Evolutionary conservation across 768 basidiomycete species (phyloP).

Genomic region (Rhodocollybia butyracea): DNA sequence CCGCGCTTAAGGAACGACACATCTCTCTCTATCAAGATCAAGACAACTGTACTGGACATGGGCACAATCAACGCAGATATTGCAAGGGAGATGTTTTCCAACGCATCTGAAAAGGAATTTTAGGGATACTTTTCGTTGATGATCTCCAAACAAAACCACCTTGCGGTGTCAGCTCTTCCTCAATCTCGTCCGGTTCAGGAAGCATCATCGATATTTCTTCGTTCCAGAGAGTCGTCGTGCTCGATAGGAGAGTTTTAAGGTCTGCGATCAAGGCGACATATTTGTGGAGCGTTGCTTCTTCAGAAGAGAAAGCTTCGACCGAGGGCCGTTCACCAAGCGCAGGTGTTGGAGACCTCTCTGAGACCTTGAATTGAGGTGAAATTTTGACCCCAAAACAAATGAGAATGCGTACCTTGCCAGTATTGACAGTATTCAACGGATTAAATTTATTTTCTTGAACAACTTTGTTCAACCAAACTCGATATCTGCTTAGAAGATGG

Average conservation of each 20-base stretch:
- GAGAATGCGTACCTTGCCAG: slow-evolving; percentile 29
- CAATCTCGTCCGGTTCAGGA: slow-evolving; percentile 39
- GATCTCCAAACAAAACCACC: slow-evolving; percentile 35
- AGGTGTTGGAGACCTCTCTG: slow-evolving; percentile 47
- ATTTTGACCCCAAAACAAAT: too few species aligned
- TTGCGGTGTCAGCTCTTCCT: slow-evolving; percentile 39
- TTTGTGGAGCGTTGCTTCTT: slow-evolving; percentile 64
- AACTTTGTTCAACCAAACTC: slow-evolving; percentile 67
- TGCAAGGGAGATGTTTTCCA: slow-evolving; percentile 48
- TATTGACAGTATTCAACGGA: background rate
- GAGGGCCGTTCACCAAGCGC: slow-evolving; percentile 44
- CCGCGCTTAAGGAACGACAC: slow-evolving; percentile 80
- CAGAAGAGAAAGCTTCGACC: slow-evolving; percentile 53
- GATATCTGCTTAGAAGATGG: slow-evolving; percentile 85
- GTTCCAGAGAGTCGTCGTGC: slow-evolving; percentile 59
- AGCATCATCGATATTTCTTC: slow-evolving; percentile 64
- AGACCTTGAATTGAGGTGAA: too few species aligned
- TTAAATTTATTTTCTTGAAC: slow-evolving; percentile 34
- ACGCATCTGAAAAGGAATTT: slow-evolving; percentile 40
- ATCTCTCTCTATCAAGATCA: slow-evolving; percentile 75
- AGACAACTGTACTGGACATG: slow-evolving; percentile 60
- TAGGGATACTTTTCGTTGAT: slow-evolving; percentile 1
- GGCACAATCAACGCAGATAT: slow-evolving; percentile 53
- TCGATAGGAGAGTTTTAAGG: slow-evolving; percentile 52
- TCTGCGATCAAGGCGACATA: slow-evolving; percentile 69